Evolutionary conservation across 257 asterid species (phyloP).

Genomic region (Echium plantagineum): DNA sequence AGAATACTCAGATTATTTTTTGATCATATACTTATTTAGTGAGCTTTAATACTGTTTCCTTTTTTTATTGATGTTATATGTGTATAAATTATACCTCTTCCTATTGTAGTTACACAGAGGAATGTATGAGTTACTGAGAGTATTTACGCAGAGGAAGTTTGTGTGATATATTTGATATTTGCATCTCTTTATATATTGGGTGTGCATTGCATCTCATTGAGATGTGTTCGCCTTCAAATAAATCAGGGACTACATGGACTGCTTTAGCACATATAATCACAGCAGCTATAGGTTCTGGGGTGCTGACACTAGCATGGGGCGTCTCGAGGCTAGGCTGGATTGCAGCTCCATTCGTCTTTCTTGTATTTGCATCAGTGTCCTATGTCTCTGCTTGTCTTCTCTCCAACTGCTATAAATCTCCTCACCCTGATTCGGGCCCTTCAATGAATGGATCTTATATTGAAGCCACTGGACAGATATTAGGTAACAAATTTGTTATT

Average conservation of each 20-base stretch:
- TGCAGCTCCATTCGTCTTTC: slow-evolving; percentile 54
- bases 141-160: too few relatives aligned
- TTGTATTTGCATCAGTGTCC: slow-evolving; percentile 39
- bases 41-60: too few relatives aligned
- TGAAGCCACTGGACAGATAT: slow-evolving; percentile 39
- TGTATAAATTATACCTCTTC: too few relatives aligned
- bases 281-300: slow-evolving; percentile 72
- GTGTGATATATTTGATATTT: neutral
- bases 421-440: slow-evolving; percentile 34
- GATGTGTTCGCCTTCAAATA: slow-evolving; percentile 4
- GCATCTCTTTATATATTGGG: neutral
- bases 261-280: slow-evolving; percentile 72
- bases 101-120: too few relatives aligned
- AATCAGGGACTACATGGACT: slow-evolving; percentile 55
- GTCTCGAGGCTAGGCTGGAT: slow-evolving; percentile 69
- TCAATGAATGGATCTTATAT: slow-evolving; percentile 30
- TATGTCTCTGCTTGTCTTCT: slow-evolving; percentile 35
- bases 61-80: too few relatives aligned
- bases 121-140: too few relatives aligned
- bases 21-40: too few relatives aligned
- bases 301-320: slow-evolving; percentile 65
- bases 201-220: neutral
- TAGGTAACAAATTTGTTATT: slow-evolving; percentile 30
- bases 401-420: slow-evolving; percentile 42
- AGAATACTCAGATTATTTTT: too few relatives aligned